phyloP scores from a whole-genome alignment of 116 monocot genomes.

The Dioscorea cayenensis region DNA sequence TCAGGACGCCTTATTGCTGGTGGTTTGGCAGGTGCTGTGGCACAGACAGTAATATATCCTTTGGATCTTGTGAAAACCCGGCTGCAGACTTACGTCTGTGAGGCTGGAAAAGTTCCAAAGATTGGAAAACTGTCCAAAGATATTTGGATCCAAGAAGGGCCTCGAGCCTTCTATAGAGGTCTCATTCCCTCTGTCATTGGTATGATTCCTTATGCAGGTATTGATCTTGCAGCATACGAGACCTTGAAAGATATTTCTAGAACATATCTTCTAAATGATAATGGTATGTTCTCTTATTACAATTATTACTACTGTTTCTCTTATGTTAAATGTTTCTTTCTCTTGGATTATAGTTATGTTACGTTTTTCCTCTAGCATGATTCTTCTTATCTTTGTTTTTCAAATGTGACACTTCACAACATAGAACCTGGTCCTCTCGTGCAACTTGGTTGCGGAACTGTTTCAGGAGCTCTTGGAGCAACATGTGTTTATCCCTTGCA shows the following conservation, averaged over 20 bases:
- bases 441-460: conserved; percentile 64
- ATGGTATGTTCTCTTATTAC: conserved; percentile 26
- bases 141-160: conserved; percentile 71
- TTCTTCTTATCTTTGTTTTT: neutral
- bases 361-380: neutral
- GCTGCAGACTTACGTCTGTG: conserved; percentile 52
- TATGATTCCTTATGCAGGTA: conserved; percentile 78
- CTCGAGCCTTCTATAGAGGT: conserved; percentile 72
- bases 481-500: conserved; percentile 86
- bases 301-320: neutral
- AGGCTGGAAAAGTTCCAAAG: conserved; percentile 41
- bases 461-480: conserved; percentile 77
- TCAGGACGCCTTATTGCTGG: conserved; percentile 57
- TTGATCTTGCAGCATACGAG: conserved; percentile 77
- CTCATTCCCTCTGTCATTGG: conserved; percentile 59
- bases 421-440: conserved; percentile 63
- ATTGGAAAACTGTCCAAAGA: conserved; percentile 45
- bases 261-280: conserved; percentile 57
- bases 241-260: conserved; percentile 75
- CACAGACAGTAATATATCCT: conserved; percentile 73
- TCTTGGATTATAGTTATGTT: no score
- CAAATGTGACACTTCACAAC: conserved; percentile 9
- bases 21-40: conserved; percentile 67
- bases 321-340: no score
- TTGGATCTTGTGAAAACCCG: conserved; percentile 75